Percentiles rank a stretch among this genome's conserved stretches.
Evolutionary conservation across 2,329 filamentous ascomycete species (phyloP).

Genomic region (Venturia aucupariae): DNA sequence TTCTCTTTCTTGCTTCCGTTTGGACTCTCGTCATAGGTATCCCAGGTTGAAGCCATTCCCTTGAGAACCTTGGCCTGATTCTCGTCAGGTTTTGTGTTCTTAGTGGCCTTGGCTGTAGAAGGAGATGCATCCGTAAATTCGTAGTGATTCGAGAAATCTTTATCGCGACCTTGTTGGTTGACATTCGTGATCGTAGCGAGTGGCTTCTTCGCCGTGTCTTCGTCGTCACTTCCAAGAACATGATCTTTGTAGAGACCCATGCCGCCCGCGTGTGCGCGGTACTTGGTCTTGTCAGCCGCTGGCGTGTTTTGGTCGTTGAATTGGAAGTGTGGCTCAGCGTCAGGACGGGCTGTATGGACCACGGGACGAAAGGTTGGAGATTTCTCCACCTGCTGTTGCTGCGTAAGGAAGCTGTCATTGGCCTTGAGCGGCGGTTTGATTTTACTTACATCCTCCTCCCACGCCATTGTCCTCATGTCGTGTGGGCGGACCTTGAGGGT

Average conservation of each 20-base stretch:
- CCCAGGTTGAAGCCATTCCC: conserved; percentile 34
- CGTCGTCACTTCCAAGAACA: conserved; percentile 52
- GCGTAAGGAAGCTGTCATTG: conserved; percentile 1
- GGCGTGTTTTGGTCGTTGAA: conserved; percentile 65
- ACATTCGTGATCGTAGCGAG: conserved; percentile 60
- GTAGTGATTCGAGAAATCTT: conserved; percentile 73
- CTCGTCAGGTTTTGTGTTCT: conserved; percentile 40
- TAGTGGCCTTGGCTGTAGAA: conserved; percentile 22
- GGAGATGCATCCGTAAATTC: conserved; percentile 61
- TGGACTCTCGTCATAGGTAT: conserved; percentile 27
- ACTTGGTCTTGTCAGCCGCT: conserved; percentile 36
- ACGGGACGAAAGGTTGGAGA: conserved; percentile 51
- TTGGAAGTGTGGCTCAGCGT: conserved; percentile 76
- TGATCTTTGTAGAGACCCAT: conserved; percentile 70
- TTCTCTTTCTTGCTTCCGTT: conserved; percentile 20
- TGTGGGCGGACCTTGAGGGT: conserved; percentile 54
- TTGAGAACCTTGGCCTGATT: conserved; percentile 61
- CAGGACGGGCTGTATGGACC: conserved; percentile 61
- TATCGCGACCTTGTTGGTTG: conserved; percentile 62
- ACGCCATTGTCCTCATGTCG: conserved; percentile 65
- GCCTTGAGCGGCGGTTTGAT: conserved; percentile 13
- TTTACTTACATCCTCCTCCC: conserved; percentile 48
- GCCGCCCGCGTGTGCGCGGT: conserved; percentile 53
- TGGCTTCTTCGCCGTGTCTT: conserved; percentile 31
- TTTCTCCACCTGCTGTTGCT: conserved; percentile 38